These are phyloP conservation scores for Ustilago curta DNA, from an alignment of 1,284 basidiomycete species.

Conservation along the genomic window DNA sequence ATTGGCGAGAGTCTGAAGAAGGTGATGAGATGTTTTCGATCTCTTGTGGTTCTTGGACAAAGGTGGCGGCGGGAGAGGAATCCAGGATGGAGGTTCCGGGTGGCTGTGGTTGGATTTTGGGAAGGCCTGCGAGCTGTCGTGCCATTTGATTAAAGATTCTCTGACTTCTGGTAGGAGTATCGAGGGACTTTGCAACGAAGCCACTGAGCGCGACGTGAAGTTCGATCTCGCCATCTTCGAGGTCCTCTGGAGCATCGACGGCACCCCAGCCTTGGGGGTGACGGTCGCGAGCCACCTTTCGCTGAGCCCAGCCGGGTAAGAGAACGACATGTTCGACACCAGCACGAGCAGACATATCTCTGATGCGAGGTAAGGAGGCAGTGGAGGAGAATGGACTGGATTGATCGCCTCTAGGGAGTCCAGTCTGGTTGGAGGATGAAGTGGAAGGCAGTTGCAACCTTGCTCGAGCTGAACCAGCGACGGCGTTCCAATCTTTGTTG, in stretches of 20 bases:
- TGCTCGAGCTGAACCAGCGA: constrained; percentile 30
- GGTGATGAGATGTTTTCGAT: constrained; percentile 5
- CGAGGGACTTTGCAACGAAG: constrained; percentile 34
- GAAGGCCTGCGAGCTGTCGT: constrained; percentile 47
- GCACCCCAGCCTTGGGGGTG: constrained; percentile 48
- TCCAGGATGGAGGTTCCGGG: constrained; percentile 20
- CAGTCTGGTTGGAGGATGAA: not conserved
- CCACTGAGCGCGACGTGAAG: constrained; percentile 43
- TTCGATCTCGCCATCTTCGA: constrained; percentile 54
- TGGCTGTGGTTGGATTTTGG: constrained; percentile 28
- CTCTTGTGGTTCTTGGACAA: constrained; percentile 43
- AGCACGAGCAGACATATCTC: constrained; percentile 31
- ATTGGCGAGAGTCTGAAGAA: not conserved
- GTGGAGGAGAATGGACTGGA: constrained; percentile 23
- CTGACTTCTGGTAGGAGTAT: constrained; percentile 43
- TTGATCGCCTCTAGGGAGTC: not conserved
- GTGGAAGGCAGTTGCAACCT: constrained; percentile 23
- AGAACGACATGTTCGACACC: constrained; percentile 38
- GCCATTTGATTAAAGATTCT: constrained; percentile 57
- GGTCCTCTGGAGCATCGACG: constrained; percentile 43
- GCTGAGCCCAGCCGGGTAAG: constrained; percentile 50
- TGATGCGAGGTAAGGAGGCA: constrained; percentile 16
- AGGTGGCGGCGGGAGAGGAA: constrained; percentile 12
- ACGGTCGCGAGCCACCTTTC: constrained; percentile 47
- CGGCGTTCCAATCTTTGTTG: constrained; percentile 40